phyloP scores from a whole-genome alignment of 148 eudicot species.

The Silene latifolia region DNA sequence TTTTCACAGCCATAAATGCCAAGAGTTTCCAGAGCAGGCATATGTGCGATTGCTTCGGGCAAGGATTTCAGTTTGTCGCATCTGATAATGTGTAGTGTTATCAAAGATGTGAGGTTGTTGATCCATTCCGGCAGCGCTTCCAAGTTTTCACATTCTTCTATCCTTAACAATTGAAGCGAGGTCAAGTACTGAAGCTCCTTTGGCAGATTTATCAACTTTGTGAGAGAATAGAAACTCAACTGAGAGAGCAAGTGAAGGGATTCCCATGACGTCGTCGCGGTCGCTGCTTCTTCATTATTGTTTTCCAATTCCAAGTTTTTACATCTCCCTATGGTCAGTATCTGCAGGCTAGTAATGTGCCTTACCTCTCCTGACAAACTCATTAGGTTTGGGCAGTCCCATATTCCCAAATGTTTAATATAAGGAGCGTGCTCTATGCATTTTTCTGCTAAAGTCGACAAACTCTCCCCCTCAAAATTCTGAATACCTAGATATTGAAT shows the following conservation, averaged over 20 bases:
- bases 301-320: conserved; percentile 6
- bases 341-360: background rate
- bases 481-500: background rate
- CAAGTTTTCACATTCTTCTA: background rate
- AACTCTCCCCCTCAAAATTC: background rate
- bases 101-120: background rate
- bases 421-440: background rate
- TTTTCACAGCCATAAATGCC: background rate
- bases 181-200: conserved; percentile 15
- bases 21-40: conserved; percentile 1
- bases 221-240: too few species aligned
- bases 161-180: background rate
- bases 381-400: background rate
- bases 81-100: background rate
- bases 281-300: background rate
- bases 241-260: background rate
- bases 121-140: conserved; percentile 1
- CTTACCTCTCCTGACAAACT: background rate
- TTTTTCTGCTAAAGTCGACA: background rate
- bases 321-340: background rate
- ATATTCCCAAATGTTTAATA: background rate
- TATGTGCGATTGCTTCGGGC: background rate
- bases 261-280: background rate
- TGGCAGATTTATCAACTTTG: conserved; percentile 2
- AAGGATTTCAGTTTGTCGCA: background rate